These are phyloP conservation scores for Magnusiomyces ingens DNA, from an alignment of 1,139 yeast genomes.

Conservation along the genomic window DNA sequence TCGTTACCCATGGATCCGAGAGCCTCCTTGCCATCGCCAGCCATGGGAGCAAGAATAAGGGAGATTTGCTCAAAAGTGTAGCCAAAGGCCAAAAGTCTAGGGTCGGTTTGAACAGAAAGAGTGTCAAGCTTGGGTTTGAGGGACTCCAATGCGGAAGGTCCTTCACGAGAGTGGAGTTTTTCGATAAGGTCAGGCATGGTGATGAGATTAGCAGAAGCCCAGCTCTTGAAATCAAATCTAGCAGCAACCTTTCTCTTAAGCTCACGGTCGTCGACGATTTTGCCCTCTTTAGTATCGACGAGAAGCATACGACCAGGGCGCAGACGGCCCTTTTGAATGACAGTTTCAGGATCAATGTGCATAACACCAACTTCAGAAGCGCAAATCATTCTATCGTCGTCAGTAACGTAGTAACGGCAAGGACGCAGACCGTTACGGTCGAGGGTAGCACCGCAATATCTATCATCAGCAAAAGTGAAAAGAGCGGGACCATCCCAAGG, in stretches of 20 bases:
- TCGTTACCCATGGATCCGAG: constrained; percentile 99
- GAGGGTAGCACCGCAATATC: constrained; percentile 96
- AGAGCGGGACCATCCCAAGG: constrained; percentile 99
- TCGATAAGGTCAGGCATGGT: constrained; percentile 66
- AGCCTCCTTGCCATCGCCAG: constrained; percentile 83
- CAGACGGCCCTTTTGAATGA: constrained; percentile 85
- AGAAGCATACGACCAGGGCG: constrained; percentile 95
- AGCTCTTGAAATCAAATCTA: constrained; percentile 84
- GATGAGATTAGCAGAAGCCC: constrained; percentile 84
- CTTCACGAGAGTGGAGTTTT: constrained; percentile 48
- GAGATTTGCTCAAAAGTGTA: constrained; percentile 89
- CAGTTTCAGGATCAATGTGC: constrained; percentile 74
- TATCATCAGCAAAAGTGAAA: constrained; percentile 93
- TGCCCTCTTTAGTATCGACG: constrained; percentile 88
- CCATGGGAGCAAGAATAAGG: constrained; percentile 88
- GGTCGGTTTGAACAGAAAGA: constrained; percentile 62
- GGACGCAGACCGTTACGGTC: constrained; percentile 98
- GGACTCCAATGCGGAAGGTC: constrained; percentile 31
- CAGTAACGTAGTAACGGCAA: constrained; percentile 92
- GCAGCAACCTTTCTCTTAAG: constrained; percentile 76
- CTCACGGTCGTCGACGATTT: constrained; percentile 88
- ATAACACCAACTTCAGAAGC: constrained; percentile 98
- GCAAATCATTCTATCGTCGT: constrained; percentile 92
- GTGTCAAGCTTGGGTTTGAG: constrained; percentile 31
- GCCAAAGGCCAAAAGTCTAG: constrained; percentile 79